Base-by-base conservation (phyloP, 2,329 filamentous ascomycete genomes). In the Metarhizium brunneum region DNA sequence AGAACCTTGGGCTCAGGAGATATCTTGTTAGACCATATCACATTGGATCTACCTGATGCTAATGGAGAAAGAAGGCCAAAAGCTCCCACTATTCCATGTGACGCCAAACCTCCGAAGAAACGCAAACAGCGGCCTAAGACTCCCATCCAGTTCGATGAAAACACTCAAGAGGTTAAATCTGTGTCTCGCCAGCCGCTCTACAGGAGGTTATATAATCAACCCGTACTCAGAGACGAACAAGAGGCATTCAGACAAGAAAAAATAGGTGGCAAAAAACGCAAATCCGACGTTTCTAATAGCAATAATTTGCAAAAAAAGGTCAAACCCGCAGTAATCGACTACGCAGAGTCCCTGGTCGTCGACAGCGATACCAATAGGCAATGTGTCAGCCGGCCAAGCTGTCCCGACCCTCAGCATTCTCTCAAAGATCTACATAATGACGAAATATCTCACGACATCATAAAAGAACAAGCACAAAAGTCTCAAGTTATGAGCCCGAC, bases 111-210 rank as follows among this genome's bases (percentile, higher is more conserved):
- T 1, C 58, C 57, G 25, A 65, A 52, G 53, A 69, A 61, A 36
- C 60, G 61, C n/a, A 69, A 62, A 52, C 70, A 72, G 57, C 61
- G 67, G 29, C 61, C 69, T 1, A 73, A 73, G 49, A 54, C 65
- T 1, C 66, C 70, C 1, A 54, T 73, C 2, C 56, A 64, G 3
- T 70, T 73, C 14, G 64, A 73, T 52, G 60, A 65, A 8, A n/a
- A 52, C 1, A 71, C 65, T 6, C 63, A 67, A 11, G 57, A 63
- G 6, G 58, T 69, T 2, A 64, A 61, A 4, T 53, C 55, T 8
- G 30, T 54, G 18, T 14, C 50, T 8, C 40, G 50, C 6, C 54
- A 29, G 47, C 49, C 3, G 60, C 54, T 20, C 54, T 54, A 16
- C 25, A 50, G 6, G 13, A 48, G 32, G 25, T 30, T 30, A 30